Conservation (phyloP, 345 rosid genomes). For the Aquilaria yunnanensis region DNA sequence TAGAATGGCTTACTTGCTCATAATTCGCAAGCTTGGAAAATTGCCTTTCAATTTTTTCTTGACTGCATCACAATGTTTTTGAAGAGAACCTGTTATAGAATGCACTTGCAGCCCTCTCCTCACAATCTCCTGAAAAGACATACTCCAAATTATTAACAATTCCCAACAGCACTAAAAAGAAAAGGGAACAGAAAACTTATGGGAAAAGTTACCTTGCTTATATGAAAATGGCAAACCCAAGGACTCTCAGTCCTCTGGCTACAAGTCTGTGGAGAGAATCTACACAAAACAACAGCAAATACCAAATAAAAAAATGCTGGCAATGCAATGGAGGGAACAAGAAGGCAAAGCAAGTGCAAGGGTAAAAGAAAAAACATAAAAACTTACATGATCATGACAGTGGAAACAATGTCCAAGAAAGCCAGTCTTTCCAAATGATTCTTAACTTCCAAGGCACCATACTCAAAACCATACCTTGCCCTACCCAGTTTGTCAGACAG, state of each 20-base stretch:
- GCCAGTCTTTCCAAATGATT: slow-evolving; percentile 64
- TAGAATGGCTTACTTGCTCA: slow-evolving; percentile 49
- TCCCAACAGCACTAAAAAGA: neutral
- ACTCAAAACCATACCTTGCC: slow-evolving; percentile 78
- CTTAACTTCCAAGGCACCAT: slow-evolving; percentile 74
- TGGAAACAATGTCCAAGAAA: slow-evolving; percentile 68
- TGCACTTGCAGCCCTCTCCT: slow-evolving; percentile 41
- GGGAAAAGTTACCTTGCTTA: slow-evolving; percentile 46
- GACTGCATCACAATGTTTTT: slow-evolving; percentile 29
- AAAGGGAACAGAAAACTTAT: neutral
- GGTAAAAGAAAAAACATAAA: slow-evolving; percentile 1
- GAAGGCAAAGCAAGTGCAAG: no score
- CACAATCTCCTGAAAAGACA: slow-evolving; percentile 46
- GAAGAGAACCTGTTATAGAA: slow-evolving; percentile 42
- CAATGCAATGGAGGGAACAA: no score
- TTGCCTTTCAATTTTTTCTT: slow-evolving; percentile 29
- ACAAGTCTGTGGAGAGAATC: slow-evolving; percentile 46
- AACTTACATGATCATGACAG: slow-evolving; percentile 67
- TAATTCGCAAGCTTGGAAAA: slow-evolving; percentile 33
- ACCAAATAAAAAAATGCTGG: slow-evolving; percentile 1
- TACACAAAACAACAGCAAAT: slow-evolving; percentile 24
- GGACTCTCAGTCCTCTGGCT: slow-evolving; percentile 35
- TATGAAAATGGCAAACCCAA: slow-evolving; percentile 89
- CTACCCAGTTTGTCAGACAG: slow-evolving; percentile 68
- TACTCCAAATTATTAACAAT: slow-evolving; percentile 10